Base-by-base conservation (phyloP, 345 rosid species). In the Hypericum androsaemum region DNA sequence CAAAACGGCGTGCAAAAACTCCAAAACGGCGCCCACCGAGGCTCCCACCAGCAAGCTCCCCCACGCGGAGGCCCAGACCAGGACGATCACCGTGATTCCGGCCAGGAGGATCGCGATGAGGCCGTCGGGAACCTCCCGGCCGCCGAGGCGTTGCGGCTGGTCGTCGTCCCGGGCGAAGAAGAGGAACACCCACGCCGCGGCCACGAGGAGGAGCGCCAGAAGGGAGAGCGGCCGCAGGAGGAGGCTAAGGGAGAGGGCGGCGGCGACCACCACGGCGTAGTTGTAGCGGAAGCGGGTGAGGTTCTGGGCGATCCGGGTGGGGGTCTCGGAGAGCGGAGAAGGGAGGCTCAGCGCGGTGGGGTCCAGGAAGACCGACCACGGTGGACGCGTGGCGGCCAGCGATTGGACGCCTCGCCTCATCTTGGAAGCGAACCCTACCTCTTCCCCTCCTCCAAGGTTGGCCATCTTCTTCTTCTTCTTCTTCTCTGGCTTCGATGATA, bases 221-320 rank as follows among this genome's bases (percentile, higher is more conserved):
- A 79, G 28, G 1, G 86, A 71, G 46, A 81, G 41, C 3, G 88
- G 94, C n/a, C 74, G 88, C 54, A 56, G 66, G 22, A 84, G 47
- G 53, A 84, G 65, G 59, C 80, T 62, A 7, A 84, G 13, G 59
- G 71, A 60, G 65, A 84, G 57, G 64, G 74, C 45, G 0, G 73
- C 3, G 13, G 70, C 59, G 72, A 77, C 52, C 53, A 74, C 52
- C 12, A 74, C 10, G 6, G 65, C 39, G 76, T 84, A 81, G 48
- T 84, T 84, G 22, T 69, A 35, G 54, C 79, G 78, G 64, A 79
- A 85, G 28, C 77, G 82, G 47, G 86, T 57, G 0, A 82, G 56
- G 71, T 85, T 82, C 45, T 79, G 89, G 61, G 89, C 61, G 8
- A 85, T 12, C 44, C 86, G 84, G 3, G 84, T 74, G 14, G 78